These are phyloP conservation scores for Tinospora cordifolia DNA, from an alignment of 164 flowering plant genomes.

Conservation along the genomic window DNA sequence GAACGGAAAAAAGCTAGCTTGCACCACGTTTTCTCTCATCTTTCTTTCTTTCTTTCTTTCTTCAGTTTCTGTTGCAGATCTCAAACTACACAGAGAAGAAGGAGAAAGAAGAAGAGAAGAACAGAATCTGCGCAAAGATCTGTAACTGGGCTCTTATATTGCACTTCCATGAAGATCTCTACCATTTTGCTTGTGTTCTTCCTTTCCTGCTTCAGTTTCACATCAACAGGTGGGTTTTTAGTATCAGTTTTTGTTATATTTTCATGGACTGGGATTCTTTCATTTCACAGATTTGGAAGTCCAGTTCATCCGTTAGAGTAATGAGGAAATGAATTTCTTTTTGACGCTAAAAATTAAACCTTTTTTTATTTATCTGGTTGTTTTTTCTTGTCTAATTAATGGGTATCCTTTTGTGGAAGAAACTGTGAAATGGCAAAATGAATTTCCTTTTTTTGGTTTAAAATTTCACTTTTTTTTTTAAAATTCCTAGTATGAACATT, in stretches of 20 bases:
- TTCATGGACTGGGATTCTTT: background rate
- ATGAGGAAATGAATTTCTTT: too few species aligned
- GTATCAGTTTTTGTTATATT: background rate
- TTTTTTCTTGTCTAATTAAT: too few species aligned
- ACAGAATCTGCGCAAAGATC: background rate
- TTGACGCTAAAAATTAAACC: too few species aligned
- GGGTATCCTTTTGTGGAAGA: too few species aligned
- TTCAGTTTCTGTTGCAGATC: slow-evolving; percentile 11
- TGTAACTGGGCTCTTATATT: slow-evolving; percentile 8
- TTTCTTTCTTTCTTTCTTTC: background rate
- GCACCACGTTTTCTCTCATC: background rate
- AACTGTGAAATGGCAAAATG: too few species aligned
- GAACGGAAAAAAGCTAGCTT: background rate
- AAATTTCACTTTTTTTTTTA: too few species aligned
- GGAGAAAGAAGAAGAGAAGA: background rate
- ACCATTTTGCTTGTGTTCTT: slow-evolving; percentile 19
- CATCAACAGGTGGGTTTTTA: slow-evolving; percentile 20
- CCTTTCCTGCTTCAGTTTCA: slow-evolving; percentile 21
- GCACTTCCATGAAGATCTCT: slow-evolving; percentile 5
- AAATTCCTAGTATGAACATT: too few species aligned
- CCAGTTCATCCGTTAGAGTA: too few species aligned
- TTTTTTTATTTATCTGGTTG: too few species aligned
- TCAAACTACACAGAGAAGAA: background rate
- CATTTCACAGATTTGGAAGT: background rate
- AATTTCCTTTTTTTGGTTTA: background rate